Base-by-base conservation (phyloP, 1,284 basidiomycete genomes). In the Porogramme epimiltina region DNA sequence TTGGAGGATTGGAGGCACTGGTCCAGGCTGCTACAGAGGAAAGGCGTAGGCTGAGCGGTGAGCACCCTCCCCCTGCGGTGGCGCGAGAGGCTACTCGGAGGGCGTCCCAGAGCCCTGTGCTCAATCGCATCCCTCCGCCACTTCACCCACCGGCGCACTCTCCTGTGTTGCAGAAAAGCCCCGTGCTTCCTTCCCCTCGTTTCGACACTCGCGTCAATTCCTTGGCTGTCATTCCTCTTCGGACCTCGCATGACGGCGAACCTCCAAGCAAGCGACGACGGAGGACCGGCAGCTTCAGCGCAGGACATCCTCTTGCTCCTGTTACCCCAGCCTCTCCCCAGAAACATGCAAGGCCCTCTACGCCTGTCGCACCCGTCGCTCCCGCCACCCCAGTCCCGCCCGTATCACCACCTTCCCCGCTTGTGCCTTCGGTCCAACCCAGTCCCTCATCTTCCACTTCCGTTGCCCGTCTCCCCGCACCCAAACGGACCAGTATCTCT, bases 21-120 rank as follows among this genome's bases (percentile, higher is more conserved):
- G 80, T 82, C 13, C 78, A 81, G 63, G 81, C 74, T 26, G 81
- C 81, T 1, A 76, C 76, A 0, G 75, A 79, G 56, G 81, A 82
- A 55, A 72, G 75, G 42, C 71, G 77, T 45, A 66, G 78, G 44
- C 67, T 81, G 34, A 69, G 68, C 47, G 67, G 68, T 46, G 65
- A 70, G 49, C 52, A 64, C 38, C 44, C 55, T 10, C 51, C 58
- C 36, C 31, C 55, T 43, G 15, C 52, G 15, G 52, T 52, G 26
- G 47, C 51, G 37, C 45, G 39, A 26, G 54, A 56, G 33, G 39
- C 52, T 16, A 54, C 58, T 15, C 59, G 60, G 11, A 55, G 51
- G 28, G 46, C 60, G 6, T 62, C 60, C 36, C 37, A 51, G 38
- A 68, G 67, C 53, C 67, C 65, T 23, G 61, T 64, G 22, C 47